These are phyloP conservation scores for Phytomonas serpens DNA, from an alignment of 208 protist species.

Conservation along the genomic window DNA sequence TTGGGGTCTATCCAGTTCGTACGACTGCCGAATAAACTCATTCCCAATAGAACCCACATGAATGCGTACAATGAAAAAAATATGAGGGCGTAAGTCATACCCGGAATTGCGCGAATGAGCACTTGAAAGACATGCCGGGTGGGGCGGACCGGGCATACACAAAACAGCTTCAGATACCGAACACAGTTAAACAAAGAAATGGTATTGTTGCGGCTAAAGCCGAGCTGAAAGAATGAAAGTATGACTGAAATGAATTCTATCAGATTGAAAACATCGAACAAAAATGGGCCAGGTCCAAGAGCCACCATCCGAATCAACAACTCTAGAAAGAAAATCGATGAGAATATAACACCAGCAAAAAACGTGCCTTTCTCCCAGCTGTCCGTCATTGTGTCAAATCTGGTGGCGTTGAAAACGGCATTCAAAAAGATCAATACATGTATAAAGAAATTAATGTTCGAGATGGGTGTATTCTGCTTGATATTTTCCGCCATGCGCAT, in stretches of 20 bases:
- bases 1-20: conserved; percentile 41
- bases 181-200: conserved; percentile 87
- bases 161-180: conserved; percentile 69
- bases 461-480: conserved; percentile 70
- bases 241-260: conserved; percentile 64
- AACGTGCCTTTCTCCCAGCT: conserved; percentile 73
- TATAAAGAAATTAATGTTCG: conserved; percentile 64
- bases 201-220: conserved; percentile 67
- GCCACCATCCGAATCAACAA: conserved; percentile 74
- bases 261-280: conserved; percentile 66
- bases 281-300: conserved; percentile 71
- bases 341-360: conserved; percentile 67
- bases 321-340: conserved; percentile 76
- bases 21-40: conserved; percentile 88
- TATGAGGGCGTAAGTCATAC: conserved; percentile 73
- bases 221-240: conserved; percentile 86
- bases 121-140: conserved; percentile 72
- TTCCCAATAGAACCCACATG: conserved; percentile 86
- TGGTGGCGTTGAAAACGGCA: conserved; percentile 80
- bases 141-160: conserved; percentile 44
- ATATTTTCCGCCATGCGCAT: conserved; percentile 85
- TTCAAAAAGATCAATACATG: conserved; percentile 79
- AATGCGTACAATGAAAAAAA: conserved; percentile 91
- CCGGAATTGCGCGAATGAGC: conserved; percentile 64
- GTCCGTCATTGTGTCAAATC: conserved; percentile 72